Evolutionary conservation across 2,329 filamentous ascomycete species (phyloP), one percentile per base, ranked within the genome.

Genomic region (Basipetospora chlamydospora): DNA sequence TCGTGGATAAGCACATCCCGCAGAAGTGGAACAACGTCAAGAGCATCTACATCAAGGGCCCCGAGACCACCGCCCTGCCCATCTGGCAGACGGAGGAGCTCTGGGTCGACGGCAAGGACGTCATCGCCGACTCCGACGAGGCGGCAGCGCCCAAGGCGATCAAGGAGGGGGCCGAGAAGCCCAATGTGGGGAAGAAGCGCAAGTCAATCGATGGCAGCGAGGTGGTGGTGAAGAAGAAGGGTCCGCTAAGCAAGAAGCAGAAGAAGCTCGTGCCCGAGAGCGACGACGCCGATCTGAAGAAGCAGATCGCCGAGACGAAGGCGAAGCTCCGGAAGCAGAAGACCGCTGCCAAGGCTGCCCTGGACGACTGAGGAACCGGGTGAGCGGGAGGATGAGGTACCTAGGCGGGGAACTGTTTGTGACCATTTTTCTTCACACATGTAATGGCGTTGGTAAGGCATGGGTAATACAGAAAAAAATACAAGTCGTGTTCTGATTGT

Each of bases 21-120:
- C 78, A 88, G 55, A 79, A 86, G 50, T 95, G 87, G 86, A 74
- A 73, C 50, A 90, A 88, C 55, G 70, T 96, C 44, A 78, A 79
- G 57, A 73, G 74, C 43, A 63, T 98, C 42, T 86, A 93, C 57
- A 69, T 98, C 65, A 98, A 96, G 69, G 84, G 85, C 3, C 80
- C 84, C 20, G 77, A 83, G 51, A 94, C 88, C 4, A 80, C 78
- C 42, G 81, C 88, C 7, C 67, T 98, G 50, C 54, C 90, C n/a
- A 77, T 98, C 53, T 98, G 86, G 83, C 63, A 94, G 52, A 82
- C 88, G 4, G 80, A 86, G 47, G 86, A 95, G 66, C 67, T 98
- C 44, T 98, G 90, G 86, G 59, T 79, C 12, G 82, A 90, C 45
- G 73, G 79, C 41, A 69, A 75, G 42, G 77, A 84, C 43, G 73